Base-by-base conservation (phyloP, 176 grass and related monocot species). In the Luzula sylvatica region DNA sequence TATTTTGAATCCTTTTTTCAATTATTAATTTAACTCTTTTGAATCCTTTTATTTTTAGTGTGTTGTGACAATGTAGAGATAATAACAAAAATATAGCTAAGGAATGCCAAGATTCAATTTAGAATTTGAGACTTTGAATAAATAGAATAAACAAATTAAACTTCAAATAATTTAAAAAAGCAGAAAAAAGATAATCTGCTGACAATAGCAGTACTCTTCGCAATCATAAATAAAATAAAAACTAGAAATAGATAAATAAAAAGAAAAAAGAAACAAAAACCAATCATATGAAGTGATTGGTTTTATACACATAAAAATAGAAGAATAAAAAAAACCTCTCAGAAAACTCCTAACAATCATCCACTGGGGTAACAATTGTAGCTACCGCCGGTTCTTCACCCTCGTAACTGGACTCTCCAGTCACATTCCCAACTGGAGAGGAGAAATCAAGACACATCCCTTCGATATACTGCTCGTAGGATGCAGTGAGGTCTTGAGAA, bases 391-490 rank as follows among this genome's bases (percentile, higher is more conserved):
- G 41, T 5, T 74, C 65, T 26, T 65, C 57, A 13, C 52, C 51
- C 20, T 41, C 48, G 7, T 15, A 2, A 1, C 59, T 45, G 8
- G 20, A 14, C 3, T 74, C 73, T 22, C 24, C 56, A 50, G 63
- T 72, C 11, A 49, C 61, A 50, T 69, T 81, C 28, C 49, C 66
- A 4, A 77, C 29, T 3, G 81, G 73, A 15, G 87, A 77, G 26
- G 59, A 82, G 46, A 96, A 96, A 52, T 96, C 92, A 11, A 77
- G 61, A 22, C 64, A 74, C 65, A 79, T 55, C 3, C 80, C 85
- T 24, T 79, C 47, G n/a, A 89, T 79, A 15, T 76, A 72, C 56
- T 89, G 73, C 53, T 96, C 84, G 35, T 85, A 89, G 0, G 84
- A 89, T 0, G 72, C 59, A 1, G 72, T 55, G 5, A 89, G 74